These are phyloP conservation scores for Rhodosporidiobolus odoratus DNA, from an alignment of 768 basidiomycete species.

Conservation along the genomic window DNA sequence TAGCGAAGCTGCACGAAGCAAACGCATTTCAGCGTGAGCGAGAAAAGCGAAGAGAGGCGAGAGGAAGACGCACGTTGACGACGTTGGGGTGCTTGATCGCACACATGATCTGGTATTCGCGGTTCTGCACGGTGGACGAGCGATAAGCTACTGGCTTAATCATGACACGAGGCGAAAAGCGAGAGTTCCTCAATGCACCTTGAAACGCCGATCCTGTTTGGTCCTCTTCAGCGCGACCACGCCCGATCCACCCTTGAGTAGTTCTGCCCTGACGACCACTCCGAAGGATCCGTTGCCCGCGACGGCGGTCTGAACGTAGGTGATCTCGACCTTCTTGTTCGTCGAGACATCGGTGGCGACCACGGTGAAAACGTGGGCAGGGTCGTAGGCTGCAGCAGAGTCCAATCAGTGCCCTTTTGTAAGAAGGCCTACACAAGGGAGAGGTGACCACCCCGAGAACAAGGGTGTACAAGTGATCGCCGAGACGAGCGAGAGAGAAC, in stretches of 20 bases:
- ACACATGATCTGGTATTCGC: constrained; percentile 36
- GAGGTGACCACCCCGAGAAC: too few relatives aligned
- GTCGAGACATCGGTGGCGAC: constrained; percentile 88
- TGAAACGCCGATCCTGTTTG: constrained; percentile 98
- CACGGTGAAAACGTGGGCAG: constrained; percentile 86
- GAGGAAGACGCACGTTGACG: constrained; percentile 56
- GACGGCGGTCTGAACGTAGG: constrained; percentile 90
- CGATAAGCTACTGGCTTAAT: too few relatives aligned
- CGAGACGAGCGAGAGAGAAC: too few relatives aligned
- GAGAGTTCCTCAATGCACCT: constrained; percentile 54
- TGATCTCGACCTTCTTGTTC: constrained; percentile 68
- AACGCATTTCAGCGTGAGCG: neutral
- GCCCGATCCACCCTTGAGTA: constrained; percentile 59
- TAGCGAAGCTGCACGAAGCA: neutral
- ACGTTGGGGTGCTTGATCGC: constrained; percentile 57
- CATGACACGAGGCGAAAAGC: neutral
- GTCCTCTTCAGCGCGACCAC: constrained; percentile 99
- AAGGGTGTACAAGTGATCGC: too few relatives aligned
- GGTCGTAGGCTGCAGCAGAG: constrained; percentile 72
- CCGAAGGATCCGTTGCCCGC: constrained; percentile 98
- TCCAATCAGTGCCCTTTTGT: too few relatives aligned
- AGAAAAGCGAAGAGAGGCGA: neutral
- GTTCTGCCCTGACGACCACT: constrained; percentile 89
- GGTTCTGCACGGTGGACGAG: constrained; percentile 22
- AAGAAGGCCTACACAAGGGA: too few relatives aligned